These are phyloP conservation scores for Fistulinella prunicolor DNA, from an alignment of 768 basidiomycete species.

Conservation along the genomic window DNA sequence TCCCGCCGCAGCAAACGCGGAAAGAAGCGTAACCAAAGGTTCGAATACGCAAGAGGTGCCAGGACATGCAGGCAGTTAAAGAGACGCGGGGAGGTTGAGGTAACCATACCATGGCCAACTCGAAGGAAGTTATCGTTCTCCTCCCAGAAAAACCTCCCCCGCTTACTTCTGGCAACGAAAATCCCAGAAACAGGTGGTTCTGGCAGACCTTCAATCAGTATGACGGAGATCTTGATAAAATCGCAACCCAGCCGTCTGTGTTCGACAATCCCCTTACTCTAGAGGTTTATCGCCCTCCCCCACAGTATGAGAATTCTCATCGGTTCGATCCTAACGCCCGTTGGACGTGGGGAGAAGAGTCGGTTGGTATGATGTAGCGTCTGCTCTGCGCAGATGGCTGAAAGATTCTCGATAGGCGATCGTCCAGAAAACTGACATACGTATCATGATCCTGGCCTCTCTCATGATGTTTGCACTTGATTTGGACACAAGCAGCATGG, in stretches of 20 bases:
- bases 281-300: slow-evolving; percentile 50
- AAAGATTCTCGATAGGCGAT: slow-evolving; percentile 34
- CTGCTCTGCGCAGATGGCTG: not conserved
- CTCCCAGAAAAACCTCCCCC: not conserved
- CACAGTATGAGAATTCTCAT: slow-evolving; percentile 56
- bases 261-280: slow-evolving; percentile 55
- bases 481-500: slow-evolving; percentile 57
- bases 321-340: slow-evolving; percentile 63
- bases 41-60: too few species aligned
- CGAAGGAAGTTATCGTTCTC: not conserved
- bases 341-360: slow-evolving; percentile 73
- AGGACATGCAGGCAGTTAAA: not conserved
- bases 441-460: slow-evolving; percentile 58
- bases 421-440: slow-evolving; percentile 58
- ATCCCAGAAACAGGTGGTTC: not conserved
- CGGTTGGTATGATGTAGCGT: slow-evolving; percentile 30
- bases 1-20: too few species aligned
- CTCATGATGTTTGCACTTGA: slow-evolving; percentile 65
- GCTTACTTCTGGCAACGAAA: not conserved
- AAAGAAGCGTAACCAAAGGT: too few species aligned
- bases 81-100: not conserved
- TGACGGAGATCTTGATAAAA: slow-evolving; percentile 42
- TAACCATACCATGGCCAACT: not conserved
- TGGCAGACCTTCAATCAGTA: slow-evolving; percentile 24
- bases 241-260: slow-evolving; percentile 61